Percentiles rank a stretch among this genome's conserved stretches.
Conservation (phyloP, 169 alveolate species). For the Plasmodium vinckei region DNA sequence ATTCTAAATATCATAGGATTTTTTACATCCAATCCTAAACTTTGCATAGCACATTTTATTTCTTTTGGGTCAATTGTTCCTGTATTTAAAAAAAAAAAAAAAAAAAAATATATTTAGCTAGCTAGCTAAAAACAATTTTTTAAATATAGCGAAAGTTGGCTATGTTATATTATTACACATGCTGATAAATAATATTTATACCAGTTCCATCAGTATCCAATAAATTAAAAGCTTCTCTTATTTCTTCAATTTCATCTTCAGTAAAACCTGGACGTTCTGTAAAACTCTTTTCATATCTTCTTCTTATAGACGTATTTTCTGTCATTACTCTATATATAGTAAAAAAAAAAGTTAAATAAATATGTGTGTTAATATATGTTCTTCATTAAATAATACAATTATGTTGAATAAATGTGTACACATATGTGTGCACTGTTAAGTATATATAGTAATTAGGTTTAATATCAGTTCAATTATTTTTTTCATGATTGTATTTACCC, state of each 20-base stretch:
- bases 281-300: constrained; percentile 67
- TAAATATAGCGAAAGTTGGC: neutral
- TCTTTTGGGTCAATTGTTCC: constrained; percentile 99
- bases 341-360: neutral
- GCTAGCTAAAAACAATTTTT: constrained; percentile 18
- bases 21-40: constrained; percentile 99
- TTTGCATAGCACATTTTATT: constrained; percentile 98
- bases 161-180: neutral
- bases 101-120: constrained; percentile 4
- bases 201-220: constrained; percentile 99
- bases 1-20: constrained; percentile 98
- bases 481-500: no score
- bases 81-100: constrained; percentile 25
- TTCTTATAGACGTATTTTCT: constrained; percentile 66
- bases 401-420: no score
- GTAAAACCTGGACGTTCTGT: constrained; percentile 84
- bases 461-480: no score
- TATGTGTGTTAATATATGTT: neutral
- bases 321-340: constrained; percentile 36
- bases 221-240: constrained; percentile 98
- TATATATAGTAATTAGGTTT: no score
- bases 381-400: neutral
- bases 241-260: constrained; percentile 98
- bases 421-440: no score
- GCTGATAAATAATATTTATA: constrained; percentile 11